phyloP scores from a whole-genome alignment of 1,284 basidiomycete genomes.

The Leccinum fuscescens region DNA sequence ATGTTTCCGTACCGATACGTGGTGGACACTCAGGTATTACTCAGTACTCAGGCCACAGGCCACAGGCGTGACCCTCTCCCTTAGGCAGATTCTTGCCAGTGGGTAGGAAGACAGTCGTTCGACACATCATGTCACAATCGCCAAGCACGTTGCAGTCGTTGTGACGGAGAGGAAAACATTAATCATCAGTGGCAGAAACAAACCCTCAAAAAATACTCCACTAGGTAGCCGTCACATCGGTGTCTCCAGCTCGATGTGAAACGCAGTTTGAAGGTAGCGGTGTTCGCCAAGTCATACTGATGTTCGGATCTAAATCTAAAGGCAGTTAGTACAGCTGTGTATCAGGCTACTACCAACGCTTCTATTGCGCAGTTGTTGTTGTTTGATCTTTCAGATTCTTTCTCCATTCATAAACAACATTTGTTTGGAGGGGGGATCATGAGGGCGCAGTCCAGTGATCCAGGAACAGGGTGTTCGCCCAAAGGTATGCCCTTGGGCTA shows the following conservation, averaged over 20 bases:
- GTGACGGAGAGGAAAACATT: background rate
- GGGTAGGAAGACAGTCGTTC: too few relatives aligned
- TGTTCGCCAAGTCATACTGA: background rate
- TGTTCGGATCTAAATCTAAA: background rate
- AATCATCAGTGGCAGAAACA: background rate
- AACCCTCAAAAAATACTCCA: background rate
- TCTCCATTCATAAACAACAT: background rate
- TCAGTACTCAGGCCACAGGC: background rate
- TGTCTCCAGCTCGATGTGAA: background rate
- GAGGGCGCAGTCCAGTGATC: background rate
- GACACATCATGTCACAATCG: too few relatives aligned
- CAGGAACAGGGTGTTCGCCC: background rate
- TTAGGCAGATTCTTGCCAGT: too few relatives aligned
- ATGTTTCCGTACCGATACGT: constrained; percentile 27
- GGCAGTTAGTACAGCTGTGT: background rate
- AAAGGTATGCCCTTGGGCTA: background rate
- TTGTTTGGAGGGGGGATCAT: background rate
- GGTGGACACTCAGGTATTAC: background rate
- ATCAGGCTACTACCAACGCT: background rate
- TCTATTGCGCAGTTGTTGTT: background rate
- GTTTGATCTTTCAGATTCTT: background rate
- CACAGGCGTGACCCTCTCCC: background rate
- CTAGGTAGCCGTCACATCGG: too few relatives aligned
- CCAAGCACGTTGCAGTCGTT: background rate
- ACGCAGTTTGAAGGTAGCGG: background rate